Evolutionary conservation across 306 rosid species (phyloP).

Genomic region (Cyclanthera cordifolia): DNA sequence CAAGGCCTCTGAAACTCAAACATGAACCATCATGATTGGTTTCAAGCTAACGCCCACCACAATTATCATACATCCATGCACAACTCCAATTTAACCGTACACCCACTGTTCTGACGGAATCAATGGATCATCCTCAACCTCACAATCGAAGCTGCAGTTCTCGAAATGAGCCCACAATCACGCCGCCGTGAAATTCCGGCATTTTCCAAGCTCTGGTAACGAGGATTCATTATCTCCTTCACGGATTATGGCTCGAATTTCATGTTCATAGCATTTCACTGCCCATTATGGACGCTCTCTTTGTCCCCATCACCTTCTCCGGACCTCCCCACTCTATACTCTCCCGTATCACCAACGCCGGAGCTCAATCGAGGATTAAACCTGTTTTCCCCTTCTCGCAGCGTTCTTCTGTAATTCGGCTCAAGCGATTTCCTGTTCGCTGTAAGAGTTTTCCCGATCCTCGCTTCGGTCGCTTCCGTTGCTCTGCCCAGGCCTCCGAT

Average conservation of each 20-base stretch:
- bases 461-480: slow-evolving; percentile 28
- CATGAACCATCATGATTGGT: background rate
- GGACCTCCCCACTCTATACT: slow-evolving; percentile 22
- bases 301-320: slow-evolving; percentile 16
- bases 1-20: too few species aligned
- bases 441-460: slow-evolving; percentile 15
- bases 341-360: slow-evolving; percentile 9
- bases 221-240: background rate
- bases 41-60: background rate
- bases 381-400: slow-evolving; percentile 19
- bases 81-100: background rate
- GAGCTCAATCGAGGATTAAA: slow-evolving; percentile 25
- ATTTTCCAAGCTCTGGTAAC: background rate
- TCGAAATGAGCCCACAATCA: background rate
- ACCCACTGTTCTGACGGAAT: background rate
- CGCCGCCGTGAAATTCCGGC: slow-evolving; percentile 13
- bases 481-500: slow-evolving; percentile 24
- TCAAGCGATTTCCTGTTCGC: slow-evolving; percentile 18
- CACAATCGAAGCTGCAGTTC: background rate
- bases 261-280: background rate
- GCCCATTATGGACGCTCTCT: slow-evolving; percentile 9
- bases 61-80: background rate
- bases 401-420: slow-evolving; percentile 18
- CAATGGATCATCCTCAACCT: slow-evolving; percentile 6
- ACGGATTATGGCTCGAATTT: slow-evolving; percentile 17